Evolutionary conservation across 2,329 filamentous ascomycete genomes (phyloP), one percentile per base, ranked within the genome.

Genomic region (Alternaria gaisen): DNA sequence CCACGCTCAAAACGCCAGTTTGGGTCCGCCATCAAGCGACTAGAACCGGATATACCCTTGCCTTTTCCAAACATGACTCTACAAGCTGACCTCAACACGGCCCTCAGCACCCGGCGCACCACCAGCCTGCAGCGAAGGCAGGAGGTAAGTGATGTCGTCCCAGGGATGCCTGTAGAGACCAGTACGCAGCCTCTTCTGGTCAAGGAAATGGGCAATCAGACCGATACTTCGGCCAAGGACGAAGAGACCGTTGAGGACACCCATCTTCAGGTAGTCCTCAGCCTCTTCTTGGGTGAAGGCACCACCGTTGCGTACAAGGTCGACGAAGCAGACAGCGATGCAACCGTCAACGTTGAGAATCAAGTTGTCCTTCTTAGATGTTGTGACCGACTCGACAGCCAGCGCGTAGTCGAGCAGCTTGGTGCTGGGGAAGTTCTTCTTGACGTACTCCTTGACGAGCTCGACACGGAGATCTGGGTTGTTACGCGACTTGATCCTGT

Each of bases 341-440:
- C 93, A 97, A 75, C 95, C 95, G 79, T 98, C 95, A 61, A 99
- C 95, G 87, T 99, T 99, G 77, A 99, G 90, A 75, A 99, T 99
- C 72, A 99, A 89, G 87, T 98, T 99, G 85, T 99, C 95, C 88
- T 99, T 99, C 92, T 99, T 99, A 69, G 93, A 97, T 52, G 95
- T 99, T 57, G 95, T 99, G 68, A 99, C 95, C 11, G 91, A 92
- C 88, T 99, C 95, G 71, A 99, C 95, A 47, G 95, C 95, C 78
- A 99, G 89, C 71, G 95, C 95, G 82, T 97, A 99, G 85, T 99
- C 95, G 80, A 99, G 93, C 79, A 98, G 90, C 88, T 98, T 98
- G 88, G 92, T 93, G 85, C 85, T 94, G 73, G 95, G 93, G 91
- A 99, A 99, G 85, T 95, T 93, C 86, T 94, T 92, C 83, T 94